phyloP scores from a whole-genome alignment of 768 basidiomycete genomes.

The Lactarius quietus region DNA sequence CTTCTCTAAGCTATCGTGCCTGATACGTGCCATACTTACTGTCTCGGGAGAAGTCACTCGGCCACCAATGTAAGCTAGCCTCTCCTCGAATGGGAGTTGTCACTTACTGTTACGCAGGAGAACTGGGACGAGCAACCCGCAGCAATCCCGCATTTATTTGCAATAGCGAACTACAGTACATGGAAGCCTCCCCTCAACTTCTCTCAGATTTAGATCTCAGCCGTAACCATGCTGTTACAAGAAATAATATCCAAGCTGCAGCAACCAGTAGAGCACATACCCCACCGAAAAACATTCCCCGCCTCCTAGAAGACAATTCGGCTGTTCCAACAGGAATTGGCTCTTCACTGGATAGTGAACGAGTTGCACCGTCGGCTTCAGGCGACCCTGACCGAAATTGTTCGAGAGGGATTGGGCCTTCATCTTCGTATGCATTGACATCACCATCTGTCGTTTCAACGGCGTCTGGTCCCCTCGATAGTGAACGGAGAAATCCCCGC shows the following conservation, averaged over 20 bases:
- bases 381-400: slow-evolving; percentile 35
- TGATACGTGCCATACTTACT: too few species aligned
- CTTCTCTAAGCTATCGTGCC: too few species aligned
- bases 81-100: too few species aligned
- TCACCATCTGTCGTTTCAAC: slow-evolving; percentile 7
- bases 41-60: too few species aligned
- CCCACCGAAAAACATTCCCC: slow-evolving; percentile 50
- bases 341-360: neutral
- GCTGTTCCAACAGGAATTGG: neutral
- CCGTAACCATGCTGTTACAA: slow-evolving; percentile 56
- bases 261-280: slow-evolving; percentile 43
- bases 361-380: neutral
- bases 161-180: too few species aligned
- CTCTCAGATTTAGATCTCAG: slow-evolving; percentile 45
- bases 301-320: neutral
- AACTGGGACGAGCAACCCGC: too few species aligned
- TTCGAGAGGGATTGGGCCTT: slow-evolving; percentile 22
- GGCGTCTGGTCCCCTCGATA: neutral
- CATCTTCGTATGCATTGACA: slow-evolving; percentile 22
- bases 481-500: slow-evolving; percentile 2
- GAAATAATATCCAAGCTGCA: slow-evolving; percentile 60
- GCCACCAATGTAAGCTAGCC: too few species aligned
- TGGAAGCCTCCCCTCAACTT: too few species aligned
- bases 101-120: too few species aligned
- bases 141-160: too few species aligned